Conservation (phyloP, 2,329 filamentous ascomycete genomes). For the Monosporascus sp. region DNA sequence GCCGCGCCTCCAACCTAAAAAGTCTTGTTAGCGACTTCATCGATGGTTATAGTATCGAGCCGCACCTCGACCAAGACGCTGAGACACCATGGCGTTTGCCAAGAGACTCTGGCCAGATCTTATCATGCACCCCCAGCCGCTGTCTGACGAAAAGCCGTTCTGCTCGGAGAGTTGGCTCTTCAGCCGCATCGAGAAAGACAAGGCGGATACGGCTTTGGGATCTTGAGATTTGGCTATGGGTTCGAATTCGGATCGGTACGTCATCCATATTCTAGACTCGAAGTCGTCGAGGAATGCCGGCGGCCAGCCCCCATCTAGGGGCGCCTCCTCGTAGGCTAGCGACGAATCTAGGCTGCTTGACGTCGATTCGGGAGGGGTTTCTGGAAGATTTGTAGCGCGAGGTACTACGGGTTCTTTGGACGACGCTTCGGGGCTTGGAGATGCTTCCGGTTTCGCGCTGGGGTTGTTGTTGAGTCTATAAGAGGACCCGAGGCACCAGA, state of each 20-base stretch:
- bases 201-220: constrained; percentile 60
- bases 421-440: constrained; percentile 9
- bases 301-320: constrained; percentile 65
- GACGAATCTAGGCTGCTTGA: constrained; percentile 49
- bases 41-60: background rate
- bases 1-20: constrained; percentile 67
- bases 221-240: constrained; percentile 75
- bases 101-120: constrained; percentile 89
- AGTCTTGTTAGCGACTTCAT: constrained; percentile 12
- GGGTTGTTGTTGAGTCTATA: constrained; percentile 39
- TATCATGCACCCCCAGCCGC: constrained; percentile 99
- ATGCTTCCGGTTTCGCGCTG: constrained; percentile 11
- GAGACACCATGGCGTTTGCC: constrained; percentile 72
- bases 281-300: constrained; percentile 83
- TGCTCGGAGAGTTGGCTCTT: constrained; percentile 75
- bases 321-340: constrained; percentile 41
- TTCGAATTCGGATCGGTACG: constrained; percentile 83
- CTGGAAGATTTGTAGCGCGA: constrained; percentile 26
- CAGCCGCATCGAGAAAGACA: constrained; percentile 81
- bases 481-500: constrained; percentile 72
- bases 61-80: constrained; percentile 73
- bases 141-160: constrained; percentile 82
- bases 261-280: constrained; percentile 92
- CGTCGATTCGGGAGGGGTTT: constrained; percentile 43
- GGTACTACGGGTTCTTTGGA: constrained; percentile 8